Base-by-base conservation (phyloP, 1,284 basidiomycete genomes). In the Spongiforma sp. region DNA sequence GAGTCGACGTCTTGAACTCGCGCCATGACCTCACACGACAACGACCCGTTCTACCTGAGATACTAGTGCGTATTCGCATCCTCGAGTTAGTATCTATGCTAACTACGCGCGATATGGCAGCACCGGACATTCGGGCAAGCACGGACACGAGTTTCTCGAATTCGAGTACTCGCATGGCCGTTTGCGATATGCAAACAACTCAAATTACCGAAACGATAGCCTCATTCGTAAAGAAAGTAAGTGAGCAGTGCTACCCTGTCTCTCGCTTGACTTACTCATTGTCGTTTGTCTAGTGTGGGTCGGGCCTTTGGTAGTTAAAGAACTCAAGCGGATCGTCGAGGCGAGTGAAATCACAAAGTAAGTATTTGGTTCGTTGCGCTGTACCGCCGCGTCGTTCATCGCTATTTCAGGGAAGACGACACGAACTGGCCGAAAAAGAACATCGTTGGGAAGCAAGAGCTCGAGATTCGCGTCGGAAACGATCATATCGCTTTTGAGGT, bases 401-500 rank as follows among this genome's bases (percentile, higher is more conserved):
- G 9, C 21, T 12, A 24, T 39, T 55, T 34, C 79, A 98, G 95
- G 83, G 98, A 99, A 86, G 97, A 99, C 77, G 97, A 99, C 79
- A 87, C 90, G 1, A 93, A 95, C 73, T 99, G 97, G 98, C 97
- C 97, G 7, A 97, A 98, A 83, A 98, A 97, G 84, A 98, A 98
- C 78, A 94, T 98, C 54, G 95, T 98, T 26, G 98, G 97, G 52
- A 94, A 96, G 79, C 97, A 99, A 78, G 98, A 99, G 79, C 87
- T 99, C 56, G 97, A 99, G 79, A 93, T 99, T 62, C 87, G 95
- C 64, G 79, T 98, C 64, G 96, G 96, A 54, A 96, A 92, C 74
- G 95, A 98, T 71, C 97, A 99, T 77, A 98, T 99, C 67, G 92
- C 95, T 1, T 99, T 99, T 71, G 97, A 99, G 85, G 96, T 96